phyloP scores from a whole-genome alignment of 2,329 filamentous ascomycete species.

The Sclerotinia minor region DNA sequence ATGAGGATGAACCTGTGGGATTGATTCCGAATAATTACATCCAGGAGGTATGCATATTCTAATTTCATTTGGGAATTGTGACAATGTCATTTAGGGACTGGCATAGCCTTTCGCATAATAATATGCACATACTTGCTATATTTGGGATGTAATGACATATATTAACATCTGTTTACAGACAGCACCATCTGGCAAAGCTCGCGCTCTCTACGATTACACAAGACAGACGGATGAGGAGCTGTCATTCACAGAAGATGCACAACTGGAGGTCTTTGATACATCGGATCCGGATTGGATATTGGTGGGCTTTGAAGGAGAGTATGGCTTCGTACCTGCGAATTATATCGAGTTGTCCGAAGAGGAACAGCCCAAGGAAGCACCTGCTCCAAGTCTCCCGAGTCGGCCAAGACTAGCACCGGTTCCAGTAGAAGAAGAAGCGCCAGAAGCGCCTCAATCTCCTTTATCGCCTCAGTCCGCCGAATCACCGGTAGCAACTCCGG shows the following conservation, averaged over 20 bases:
- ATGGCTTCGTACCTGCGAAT: slow-evolving; percentile 92
- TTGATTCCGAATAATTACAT: slow-evolving; percentile 90
- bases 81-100: neutral
- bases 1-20: slow-evolving; percentile 43
- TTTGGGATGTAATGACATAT: neutral
- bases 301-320: slow-evolving; percentile 80
- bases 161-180: slow-evolving; percentile 51
- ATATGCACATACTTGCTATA: neutral
- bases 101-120: neutral
- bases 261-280: slow-evolving; percentile 81
- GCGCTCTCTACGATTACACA: slow-evolving; percentile 96
- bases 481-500: slow-evolving; percentile 36
- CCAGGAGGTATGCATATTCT: slow-evolving; percentile 69
- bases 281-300: slow-evolving; percentile 97
- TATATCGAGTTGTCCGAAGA: slow-evolving; percentile 74
- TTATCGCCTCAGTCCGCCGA: slow-evolving; percentile 20
- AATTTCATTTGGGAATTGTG: neutral
- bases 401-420: slow-evolving; percentile 41
- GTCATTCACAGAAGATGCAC: slow-evolving; percentile 87
- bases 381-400: slow-evolving; percentile 42
- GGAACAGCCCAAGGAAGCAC: slow-evolving; percentile 41
- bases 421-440: slow-evolving; percentile 31
- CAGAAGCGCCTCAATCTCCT: slow-evolving; percentile 18
- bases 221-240: slow-evolving; percentile 97
- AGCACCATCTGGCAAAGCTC: slow-evolving; percentile 67